Base-by-base conservation (phyloP, 2,329 filamentous ascomycete genomes). In the Zasmidium citrigriseum region DNA sequence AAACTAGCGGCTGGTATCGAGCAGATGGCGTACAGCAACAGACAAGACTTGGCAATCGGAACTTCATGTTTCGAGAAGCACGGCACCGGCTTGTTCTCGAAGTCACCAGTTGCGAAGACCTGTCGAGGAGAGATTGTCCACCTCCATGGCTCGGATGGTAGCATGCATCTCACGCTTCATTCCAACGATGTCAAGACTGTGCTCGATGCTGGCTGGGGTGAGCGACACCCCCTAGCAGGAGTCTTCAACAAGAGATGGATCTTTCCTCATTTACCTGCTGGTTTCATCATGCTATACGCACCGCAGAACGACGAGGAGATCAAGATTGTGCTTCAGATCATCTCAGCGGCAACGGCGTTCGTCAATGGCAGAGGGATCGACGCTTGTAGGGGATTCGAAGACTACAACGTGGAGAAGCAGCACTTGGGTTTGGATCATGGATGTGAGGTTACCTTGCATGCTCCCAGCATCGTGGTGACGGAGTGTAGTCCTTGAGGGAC, bases 101-200 rank as follows among this genome's bases (percentile, higher is more conserved):
- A 77, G 2, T 79, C 83, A 52, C 87, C 88, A 0, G 78, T 88
- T 62, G 88, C 88, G 69, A 83, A 84, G 25, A 90, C 86, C 11
- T 91, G 88, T 66, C 84, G 88, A 65, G 90, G 90, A n/a, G 91
- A 96, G 75, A 83, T 96, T 46, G 89, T 86, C 67, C 91, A 96
- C 72, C 85, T 91, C 11, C 91, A 96, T 74, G 84, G 87, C 50
- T 86, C 82, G 22, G 91, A 95, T 64, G 84, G 88, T 59, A 38
- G 44, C 25, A 49, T 55, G 44, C 91, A 96, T 73, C 80, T 95
- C 76, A 90, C 86, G 50, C 80, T 96, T 53, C 90, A 95, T 69
- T 90, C 90, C 0, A 83, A 88, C 45, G 91, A 96, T 70, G 89
- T 89, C 52, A 84, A 81, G 66, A 79, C 88, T 52, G 82, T 95